These are phyloP conservation scores for Clitopilus passeckerianus DNA, from an alignment of 768 basidiomycete genomes.

Conservation along the genomic window DNA sequence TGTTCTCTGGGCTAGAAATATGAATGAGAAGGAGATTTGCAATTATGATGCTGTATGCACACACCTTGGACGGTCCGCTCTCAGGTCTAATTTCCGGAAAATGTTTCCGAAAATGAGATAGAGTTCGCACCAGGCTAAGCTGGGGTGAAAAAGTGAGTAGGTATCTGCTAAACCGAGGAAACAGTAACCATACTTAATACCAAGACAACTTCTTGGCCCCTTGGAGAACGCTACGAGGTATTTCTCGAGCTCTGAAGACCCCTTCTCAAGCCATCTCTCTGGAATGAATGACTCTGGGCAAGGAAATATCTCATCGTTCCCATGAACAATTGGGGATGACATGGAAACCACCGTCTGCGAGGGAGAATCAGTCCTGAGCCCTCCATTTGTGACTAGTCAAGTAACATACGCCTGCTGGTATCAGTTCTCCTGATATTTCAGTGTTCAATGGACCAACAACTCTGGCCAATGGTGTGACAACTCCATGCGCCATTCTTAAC, in stretches of 20 bases:
- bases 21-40: not conserved
- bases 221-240: constrained; percentile 39
- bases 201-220: constrained; percentile 39
- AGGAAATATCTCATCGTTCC: constrained; percentile 32
- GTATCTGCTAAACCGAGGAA: not conserved
- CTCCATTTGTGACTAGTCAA: no score
- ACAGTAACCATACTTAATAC: constrained; percentile 40
- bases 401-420: constrained; percentile 31
- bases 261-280: constrained; percentile 34
- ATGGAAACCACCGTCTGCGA: constrained; percentile 35
- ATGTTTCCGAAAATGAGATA: constrained; percentile 35
- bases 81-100: constrained; percentile 31
- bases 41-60: constrained; percentile 4
- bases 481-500: constrained; percentile 34
- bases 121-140: constrained; percentile 40
- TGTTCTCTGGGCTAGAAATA: constrained; percentile 7
- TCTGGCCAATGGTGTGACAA: constrained; percentile 32
- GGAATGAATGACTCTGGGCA: constrained; percentile 33
- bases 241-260: constrained; percentile 30
- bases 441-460: constrained; percentile 28
- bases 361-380: not conserved
- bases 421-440: constrained; percentile 24
- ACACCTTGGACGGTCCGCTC: constrained; percentile 26
- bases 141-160: constrained; percentile 7
- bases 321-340: constrained; percentile 33